Conservation (phyloP, 1,284 basidiomycete genomes). For the Malassezia sp. region DNA sequence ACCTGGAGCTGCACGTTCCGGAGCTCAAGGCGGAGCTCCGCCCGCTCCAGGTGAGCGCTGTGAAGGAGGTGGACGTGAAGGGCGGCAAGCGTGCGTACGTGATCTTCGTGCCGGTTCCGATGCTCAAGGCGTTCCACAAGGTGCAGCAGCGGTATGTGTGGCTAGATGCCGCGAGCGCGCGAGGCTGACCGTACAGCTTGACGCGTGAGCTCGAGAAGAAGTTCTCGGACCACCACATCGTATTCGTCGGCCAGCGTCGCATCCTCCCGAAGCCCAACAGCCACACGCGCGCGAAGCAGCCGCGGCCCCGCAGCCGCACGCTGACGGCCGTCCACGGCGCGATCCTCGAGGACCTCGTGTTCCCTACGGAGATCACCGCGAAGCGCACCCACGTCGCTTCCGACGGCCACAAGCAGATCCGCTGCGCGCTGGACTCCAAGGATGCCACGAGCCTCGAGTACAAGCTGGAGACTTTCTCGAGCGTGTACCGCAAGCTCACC, state of each 20-base stretch:
- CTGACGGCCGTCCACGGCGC: slow-evolving; percentile 94
- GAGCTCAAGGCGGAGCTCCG: slow-evolving; percentile 94
- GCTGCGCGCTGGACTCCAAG: slow-evolving; percentile 81
- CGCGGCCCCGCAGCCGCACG: slow-evolving; percentile 90
- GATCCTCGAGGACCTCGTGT: slow-evolving; percentile 97
- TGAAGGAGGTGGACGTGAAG: slow-evolving; percentile 96
- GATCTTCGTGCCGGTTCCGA: slow-evolving; percentile 93
- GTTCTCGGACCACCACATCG: slow-evolving; percentile 96
- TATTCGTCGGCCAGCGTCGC: slow-evolving; percentile 95
- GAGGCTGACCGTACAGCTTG: slow-evolving; percentile 55
- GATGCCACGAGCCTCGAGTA: slow-evolving; percentile 98
- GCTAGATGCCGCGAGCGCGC: neutral
- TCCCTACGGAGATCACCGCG: slow-evolving; percentile 96
- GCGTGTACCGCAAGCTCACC: slow-evolving; percentile 83
- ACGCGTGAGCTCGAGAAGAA: slow-evolving; percentile 99
- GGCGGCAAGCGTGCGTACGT: slow-evolving; percentile 96
- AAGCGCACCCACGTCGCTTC: slow-evolving; percentile 69
- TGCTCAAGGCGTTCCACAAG: slow-evolving; percentile 98
- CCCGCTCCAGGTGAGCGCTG: slow-evolving; percentile 90
- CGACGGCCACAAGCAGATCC: slow-evolving; percentile 45
- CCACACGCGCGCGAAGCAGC: slow-evolving; percentile 82
- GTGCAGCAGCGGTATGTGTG: slow-evolving; percentile 79
- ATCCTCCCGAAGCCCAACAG: slow-evolving; percentile 96
- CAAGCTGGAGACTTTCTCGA: slow-evolving; percentile 94
- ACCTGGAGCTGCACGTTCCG: slow-evolving; percentile 94